Evolutionary conservation across 2,329 filamentous ascomycete genomes (phyloP).

Genomic region (Aspergillus arachidicola): DNA sequence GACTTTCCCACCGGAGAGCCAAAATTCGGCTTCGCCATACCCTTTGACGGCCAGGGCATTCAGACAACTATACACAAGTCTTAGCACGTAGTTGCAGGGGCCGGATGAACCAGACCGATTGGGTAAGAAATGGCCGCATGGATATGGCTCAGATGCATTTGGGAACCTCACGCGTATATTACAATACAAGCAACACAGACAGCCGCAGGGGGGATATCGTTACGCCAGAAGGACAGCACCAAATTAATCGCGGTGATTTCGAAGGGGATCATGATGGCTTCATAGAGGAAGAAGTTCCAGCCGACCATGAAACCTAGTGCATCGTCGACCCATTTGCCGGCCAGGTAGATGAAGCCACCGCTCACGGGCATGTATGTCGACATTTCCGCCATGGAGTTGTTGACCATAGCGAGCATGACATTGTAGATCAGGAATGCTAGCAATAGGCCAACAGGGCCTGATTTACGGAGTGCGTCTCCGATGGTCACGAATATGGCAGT

Average conservation of each 20-base stretch:
- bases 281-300: constrained; percentile 54
- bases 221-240: constrained; percentile 44
- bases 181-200: constrained; percentile 32
- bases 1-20: constrained; percentile 61
- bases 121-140: background rate
- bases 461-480: constrained; percentile 39
- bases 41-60: constrained; percentile 70
- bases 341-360: constrained; percentile 45
- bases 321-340: constrained; percentile 49
- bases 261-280: constrained; percentile 42
- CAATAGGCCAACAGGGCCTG: constrained; percentile 42
- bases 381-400: constrained; percentile 51
- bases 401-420: constrained; percentile 38
- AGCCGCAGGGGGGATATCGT: constrained; percentile 41
- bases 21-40: constrained; percentile 66
- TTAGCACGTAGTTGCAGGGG: constrained; percentile 3
- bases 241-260: constrained; percentile 47
- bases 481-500: constrained; percentile 44
- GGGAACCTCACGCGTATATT: constrained; percentile 27
- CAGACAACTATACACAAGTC: constrained; percentile 47
- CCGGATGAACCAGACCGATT: background rate
- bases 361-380: constrained; percentile 46
- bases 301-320: constrained; percentile 49
- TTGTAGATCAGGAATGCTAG: constrained; percentile 37
- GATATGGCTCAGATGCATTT: background rate